Evolutionary conservation across 192 early-diverging fungal species (phyloP), one percentile per base, ranked within the genome.

Genomic region (Gaertneriomyces semiglobifer): DNA sequence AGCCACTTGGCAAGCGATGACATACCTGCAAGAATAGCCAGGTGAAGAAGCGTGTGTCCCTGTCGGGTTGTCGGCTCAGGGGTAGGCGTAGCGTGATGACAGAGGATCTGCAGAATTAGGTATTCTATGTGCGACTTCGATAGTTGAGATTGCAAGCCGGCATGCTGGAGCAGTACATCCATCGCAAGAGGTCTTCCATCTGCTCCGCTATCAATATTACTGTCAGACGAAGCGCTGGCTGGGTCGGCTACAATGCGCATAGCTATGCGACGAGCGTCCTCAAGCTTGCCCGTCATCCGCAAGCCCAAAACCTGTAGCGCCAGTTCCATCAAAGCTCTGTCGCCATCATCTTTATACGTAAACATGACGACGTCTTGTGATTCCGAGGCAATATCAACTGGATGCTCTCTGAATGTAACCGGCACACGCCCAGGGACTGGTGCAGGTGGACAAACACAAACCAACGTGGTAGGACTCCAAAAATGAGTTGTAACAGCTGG

Each of bases 241-340:
- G 79, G 66, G 51, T 74, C 66, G 18, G 72, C 74, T 54, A 88
- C 86, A 62, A 87, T 88, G 5, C 78, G 75, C 83, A 88, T 79
- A 11, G 90, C 90, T 56, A 90, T 83, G 45, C 88, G 76, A 53
- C 88, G 75, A 8, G 90, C 88, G 72, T 89, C 84, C 50, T 90
- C 88, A 44, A 92, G 58, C 65, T 86, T 87, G n/a, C 87, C 92
- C 1, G 84, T 88, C 79, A 91, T 88, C 67, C 88, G 81, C 62
- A 97, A 66, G 16, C 95, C 95, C 0, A 94, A 86, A 0, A 94
- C 87, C 54, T 93, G 92, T 55, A 98, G 77, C 4, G 93, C 89
- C 19, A 98, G 81, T 66, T 95, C 93, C 74, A 94, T 86, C 61
- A 98, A 71, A n/a, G 90, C 89, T 46, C 89, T 84, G 72, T 98